phyloP scores from a whole-genome alignment of 495 filamentous ascomycete genomes.

The Neurospora sp. region DNA sequence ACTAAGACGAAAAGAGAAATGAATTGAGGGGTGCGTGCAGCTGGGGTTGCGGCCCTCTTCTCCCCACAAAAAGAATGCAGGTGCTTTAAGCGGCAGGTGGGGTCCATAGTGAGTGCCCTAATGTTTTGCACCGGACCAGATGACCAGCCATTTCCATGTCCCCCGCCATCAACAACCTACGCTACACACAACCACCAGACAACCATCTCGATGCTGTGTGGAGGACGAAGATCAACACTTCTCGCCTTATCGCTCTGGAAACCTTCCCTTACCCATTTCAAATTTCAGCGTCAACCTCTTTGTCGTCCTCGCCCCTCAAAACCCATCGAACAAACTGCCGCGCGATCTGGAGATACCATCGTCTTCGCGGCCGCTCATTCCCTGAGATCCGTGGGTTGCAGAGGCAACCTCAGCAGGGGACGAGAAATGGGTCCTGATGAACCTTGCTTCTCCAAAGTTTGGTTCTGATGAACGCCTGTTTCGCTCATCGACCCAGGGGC shows the following conservation, averaged over 20 bases:
- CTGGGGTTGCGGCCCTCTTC: not conserved
- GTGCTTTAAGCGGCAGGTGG: not conserved
- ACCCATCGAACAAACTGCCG: not conserved
- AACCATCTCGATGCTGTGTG: not conserved
- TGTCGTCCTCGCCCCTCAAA: not conserved
- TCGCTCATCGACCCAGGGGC: not conserved
- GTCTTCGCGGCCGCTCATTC: not conserved
- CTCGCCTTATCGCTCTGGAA: not conserved
- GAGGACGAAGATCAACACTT: not conserved
- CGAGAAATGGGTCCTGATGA: not conserved
- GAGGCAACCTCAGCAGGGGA: not conserved
- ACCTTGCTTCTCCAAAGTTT: not conserved
- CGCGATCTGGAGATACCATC: not conserved
- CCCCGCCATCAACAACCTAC: not conserved
- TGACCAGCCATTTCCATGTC: not conserved
- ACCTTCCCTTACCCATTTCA: not conserved
- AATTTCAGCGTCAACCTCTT: not conserved
- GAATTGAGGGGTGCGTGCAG: not conserved
- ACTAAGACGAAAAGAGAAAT: not conserved
- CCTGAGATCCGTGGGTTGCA: not conserved
- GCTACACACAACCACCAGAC: not conserved
- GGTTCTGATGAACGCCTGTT: not conserved
- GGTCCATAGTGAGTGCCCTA: not conserved
- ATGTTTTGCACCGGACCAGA: not conserved
- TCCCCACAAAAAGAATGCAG: not conserved